Percentiles rank a stretch among this genome's conserved stretches.
These are phyloP conservation scores for Ceratocystis lukuohia DNA, from an alignment of 2,329 filamentous ascomycete species.

Conservation along the genomic window DNA sequence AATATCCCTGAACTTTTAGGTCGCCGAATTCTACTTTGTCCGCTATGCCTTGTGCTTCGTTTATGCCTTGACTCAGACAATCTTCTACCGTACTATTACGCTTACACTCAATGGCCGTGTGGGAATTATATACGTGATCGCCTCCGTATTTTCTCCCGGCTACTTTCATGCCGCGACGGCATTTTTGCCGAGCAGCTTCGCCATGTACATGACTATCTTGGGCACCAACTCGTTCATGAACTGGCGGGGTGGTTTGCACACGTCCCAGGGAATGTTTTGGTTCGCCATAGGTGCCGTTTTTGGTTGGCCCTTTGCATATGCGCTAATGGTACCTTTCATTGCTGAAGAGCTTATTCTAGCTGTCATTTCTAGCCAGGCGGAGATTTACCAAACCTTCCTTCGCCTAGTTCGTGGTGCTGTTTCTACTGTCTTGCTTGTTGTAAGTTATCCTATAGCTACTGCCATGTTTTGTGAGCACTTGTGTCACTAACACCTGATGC, in stretches of 20 bases:
- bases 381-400: slow-evolving; percentile 44
- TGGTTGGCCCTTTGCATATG: slow-evolving; percentile 89
- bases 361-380: slow-evolving; percentile 41
- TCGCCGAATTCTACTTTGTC: slow-evolving; percentile 75
- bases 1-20: slow-evolving; percentile 25
- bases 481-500: neutral
- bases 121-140: slow-evolving; percentile 69
- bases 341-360: slow-evolving; percentile 57
- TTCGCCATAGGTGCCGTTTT: slow-evolving; percentile 75
- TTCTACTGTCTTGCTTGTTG: slow-evolving; percentile 54
- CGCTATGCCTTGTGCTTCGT: slow-evolving; percentile 59
- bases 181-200: slow-evolving; percentile 85
- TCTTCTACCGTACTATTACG: slow-evolving; percentile 66
- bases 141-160: slow-evolving; percentile 66
- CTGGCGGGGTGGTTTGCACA: slow-evolving; percentile 67
- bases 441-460: slow-evolving; percentile 30
- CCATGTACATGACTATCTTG: slow-evolving; percentile 87
- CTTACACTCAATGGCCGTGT: slow-evolving; percentile 68
- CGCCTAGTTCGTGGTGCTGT: slow-evolving; percentile 55
- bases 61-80: slow-evolving; percentile 71
- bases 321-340: slow-evolving; percentile 67
- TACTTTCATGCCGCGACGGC: slow-evolving; percentile 86
- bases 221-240: slow-evolving; percentile 84
- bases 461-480: neutral
- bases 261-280: slow-evolving; percentile 74